Base-by-base conservation (phyloP, 2,329 filamentous ascomycete genomes). In the Ilyonectria sp. region DNA sequence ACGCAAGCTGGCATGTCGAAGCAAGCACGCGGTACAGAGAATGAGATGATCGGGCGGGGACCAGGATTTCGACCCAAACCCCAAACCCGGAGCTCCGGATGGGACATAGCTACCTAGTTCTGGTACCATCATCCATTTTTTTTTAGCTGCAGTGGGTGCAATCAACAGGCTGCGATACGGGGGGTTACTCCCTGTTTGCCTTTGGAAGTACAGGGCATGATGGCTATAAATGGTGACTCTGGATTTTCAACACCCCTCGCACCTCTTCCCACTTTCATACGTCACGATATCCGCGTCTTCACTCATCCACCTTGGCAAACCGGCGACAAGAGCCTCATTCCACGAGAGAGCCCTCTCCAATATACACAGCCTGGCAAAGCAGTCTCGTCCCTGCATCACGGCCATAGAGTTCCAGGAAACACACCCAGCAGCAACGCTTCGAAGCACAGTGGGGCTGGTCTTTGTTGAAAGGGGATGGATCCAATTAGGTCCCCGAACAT, bases 401-500 rank as follows among this genome's bases (percentile, higher is more conserved):
- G 10, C 31, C n/a, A 11, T 21, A 23, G 50, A 35, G 29, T 4
- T 19, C 50, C 6, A 35, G n/a, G 4, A 10, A 53, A 53, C n/a
- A 50, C 8, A 33, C 50, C 50, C 50, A 10, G 10, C 6, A n/a
- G 50, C 29, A 23, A 9, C 50, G 23, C 11, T 53, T 35, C 50
- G 13, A 35, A 23, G 19, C 31, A 53, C 4, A 11, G 17, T 31
- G n/a, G 49, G 26, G 26, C 29, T 11, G 49, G 17, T n/a, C 17
- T 11, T 47, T 33, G 9, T 23, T 29, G n/a, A 52, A 50, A 26
- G 26, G 19, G 26, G 49, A 33, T 29, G 17, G 58, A 5, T 33
- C 35, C 26, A 33, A 17, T 23, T 40, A 66, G 29, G 57, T 31
- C 46, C 63, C 57, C 46, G 60, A 65, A 62, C 66, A 57, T 65